These are phyloP conservation scores for Tolypocladium paradoxum DNA, from an alignment of 2,329 filamentous ascomycete genomes.

Conservation along the genomic window DNA sequence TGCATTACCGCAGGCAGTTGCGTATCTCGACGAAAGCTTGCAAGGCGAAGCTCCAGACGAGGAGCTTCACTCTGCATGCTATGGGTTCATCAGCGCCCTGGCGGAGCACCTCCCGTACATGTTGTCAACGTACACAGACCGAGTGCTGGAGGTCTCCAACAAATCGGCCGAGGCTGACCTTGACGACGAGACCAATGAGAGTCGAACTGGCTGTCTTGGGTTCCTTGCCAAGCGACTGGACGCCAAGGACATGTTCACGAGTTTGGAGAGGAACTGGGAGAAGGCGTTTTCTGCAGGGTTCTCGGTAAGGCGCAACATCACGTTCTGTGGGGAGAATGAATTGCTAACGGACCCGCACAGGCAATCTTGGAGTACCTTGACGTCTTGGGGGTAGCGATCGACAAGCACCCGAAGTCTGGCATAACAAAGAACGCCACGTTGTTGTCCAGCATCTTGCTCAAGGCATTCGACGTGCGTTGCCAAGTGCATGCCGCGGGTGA, in stretches of 20 bases:
- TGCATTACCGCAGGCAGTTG: slow-evolving; percentile 58
- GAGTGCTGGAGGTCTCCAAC: slow-evolving; percentile 61
- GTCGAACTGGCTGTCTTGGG: slow-evolving; percentile 57
- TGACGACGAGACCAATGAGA: slow-evolving; percentile 51
- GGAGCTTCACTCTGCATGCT: slow-evolving; percentile 71
- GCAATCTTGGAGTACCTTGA: slow-evolving; percentile 60
- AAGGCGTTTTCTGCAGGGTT: slow-evolving; percentile 52
- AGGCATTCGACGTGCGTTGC: slow-evolving; percentile 55
- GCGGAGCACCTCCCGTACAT: slow-evolving; percentile 83
- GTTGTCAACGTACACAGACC: slow-evolving; percentile 66
- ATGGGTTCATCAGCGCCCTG: slow-evolving; percentile 67
- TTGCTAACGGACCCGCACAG: slow-evolving; percentile 27
- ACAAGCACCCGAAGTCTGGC: slow-evolving; percentile 65
- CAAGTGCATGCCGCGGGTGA: slow-evolving; percentile 38
- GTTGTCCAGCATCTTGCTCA: slow-evolving; percentile 55
- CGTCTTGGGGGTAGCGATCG: slow-evolving; percentile 59
- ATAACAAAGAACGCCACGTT: slow-evolving; percentile 65
- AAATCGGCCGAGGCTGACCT: slow-evolving; percentile 55
- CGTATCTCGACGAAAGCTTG: slow-evolving; percentile 56
- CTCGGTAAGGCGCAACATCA: slow-evolving; percentile 35
- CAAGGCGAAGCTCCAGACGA: slow-evolving; percentile 41
- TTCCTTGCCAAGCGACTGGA: slow-evolving; percentile 70
- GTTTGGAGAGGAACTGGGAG: slow-evolving; percentile 62
- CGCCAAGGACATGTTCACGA: slow-evolving; percentile 63
- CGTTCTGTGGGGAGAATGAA: background rate